phyloP scores from a whole-genome alignment of 345 rosid genomes.

The Reutealis trisperma region DNA sequence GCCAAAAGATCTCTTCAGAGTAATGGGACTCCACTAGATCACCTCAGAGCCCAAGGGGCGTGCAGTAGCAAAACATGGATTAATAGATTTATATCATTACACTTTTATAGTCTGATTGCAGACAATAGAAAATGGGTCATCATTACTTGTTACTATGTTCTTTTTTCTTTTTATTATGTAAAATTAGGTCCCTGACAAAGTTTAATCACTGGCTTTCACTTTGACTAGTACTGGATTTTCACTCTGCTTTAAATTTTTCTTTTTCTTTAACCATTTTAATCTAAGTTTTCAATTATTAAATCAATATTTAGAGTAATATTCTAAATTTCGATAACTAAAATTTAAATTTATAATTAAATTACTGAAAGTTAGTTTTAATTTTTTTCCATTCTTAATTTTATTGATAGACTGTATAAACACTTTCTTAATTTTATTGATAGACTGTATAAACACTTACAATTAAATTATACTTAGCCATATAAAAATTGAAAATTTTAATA shows the following conservation, averaged over 20 bases:
- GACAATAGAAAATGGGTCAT: slow-evolving; percentile 46
- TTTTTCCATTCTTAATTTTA: too few species aligned
- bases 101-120: slow-evolving; percentile 20
- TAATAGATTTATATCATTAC: slow-evolving; percentile 3
- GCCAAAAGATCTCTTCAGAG: slow-evolving; percentile 22
- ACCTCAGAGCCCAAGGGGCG: neutral
- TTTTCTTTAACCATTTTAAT: too few species aligned
- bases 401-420: too few species aligned
- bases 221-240: neutral
- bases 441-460: too few species aligned
- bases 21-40: slow-evolving; percentile 32
- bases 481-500: too few species aligned
- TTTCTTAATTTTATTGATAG: too few species aligned
- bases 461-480: too few species aligned
- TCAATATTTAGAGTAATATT: too few species aligned
- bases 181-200: slow-evolving; percentile 13
- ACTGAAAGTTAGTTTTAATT: too few species aligned
- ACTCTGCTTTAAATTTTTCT: neutral
- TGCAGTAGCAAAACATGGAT: slow-evolving; percentile 10
- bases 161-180: neutral
- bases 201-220: neutral
- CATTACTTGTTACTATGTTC: slow-evolving; percentile 20
- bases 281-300: too few species aligned
- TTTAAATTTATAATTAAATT: too few species aligned
- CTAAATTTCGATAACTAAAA: too few species aligned